Base-by-base conservation (phyloP, 306 rosid species). In the Acacia acuminata region DNA sequence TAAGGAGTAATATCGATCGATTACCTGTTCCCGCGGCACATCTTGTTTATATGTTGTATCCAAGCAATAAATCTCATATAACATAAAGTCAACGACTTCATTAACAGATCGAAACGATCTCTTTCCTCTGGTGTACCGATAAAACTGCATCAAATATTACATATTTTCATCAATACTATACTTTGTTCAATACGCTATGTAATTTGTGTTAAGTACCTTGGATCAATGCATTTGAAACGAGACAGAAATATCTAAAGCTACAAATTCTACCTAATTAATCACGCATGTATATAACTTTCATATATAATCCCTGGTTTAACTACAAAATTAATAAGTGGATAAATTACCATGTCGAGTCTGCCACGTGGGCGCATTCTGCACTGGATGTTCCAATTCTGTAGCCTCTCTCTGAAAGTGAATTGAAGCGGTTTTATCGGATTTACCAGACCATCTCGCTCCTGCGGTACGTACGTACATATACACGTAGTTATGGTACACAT, bases 111-210 rank as follows among this genome's bases (percentile, higher is more conserved):
- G 73, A 30, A 80, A 72, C 51, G 10, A 61, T 43, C 1, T 71
- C 55, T 47, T 47, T 32, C 65, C 74, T n/a, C 32, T 61, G 8
- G 51, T 17, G 12, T 72, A 44, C 20, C 40, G 24, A 44, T 42
- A 71, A 63, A 56, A 58, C 83, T 80, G 83, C 83, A 80, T 71
- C 32, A 7, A 58, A 56, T 71, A 11, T 71, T 17, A 13, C 15
- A 50, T 20, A 16, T 50, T 50, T 5, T 8, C 4, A 55, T 55
- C 61, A 55, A 7, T 55, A 19, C 61, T 4, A 0, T 14, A 50
- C 56, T 15, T 50, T 50, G 56, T 50, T 50, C 20, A 47, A 47
- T 3, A 12, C 36, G 4, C 34, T 32, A 32, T 50, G 55, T 5
- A 47, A 47, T 3, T 3, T 14, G 51, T 14, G 17, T 47, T 47